Conservation (phyloP, 2,329 filamentous ascomycete genomes). For the Claviceps fusiformis region DNA sequence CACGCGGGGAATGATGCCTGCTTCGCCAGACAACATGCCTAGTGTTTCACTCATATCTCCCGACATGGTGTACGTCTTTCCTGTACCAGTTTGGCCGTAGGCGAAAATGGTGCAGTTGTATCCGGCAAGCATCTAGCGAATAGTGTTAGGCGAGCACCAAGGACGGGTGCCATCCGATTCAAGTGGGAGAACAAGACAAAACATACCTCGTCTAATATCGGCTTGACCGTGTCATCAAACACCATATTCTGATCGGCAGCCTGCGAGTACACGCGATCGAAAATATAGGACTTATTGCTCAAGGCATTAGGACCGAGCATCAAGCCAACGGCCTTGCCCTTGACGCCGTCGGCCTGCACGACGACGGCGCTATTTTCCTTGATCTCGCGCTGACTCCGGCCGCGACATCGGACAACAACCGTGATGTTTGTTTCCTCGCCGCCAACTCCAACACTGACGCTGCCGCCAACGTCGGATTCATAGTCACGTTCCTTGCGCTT, state of each 20-base stretch:
- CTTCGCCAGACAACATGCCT: slow-evolving; percentile 76
- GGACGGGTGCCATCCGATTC: background rate
- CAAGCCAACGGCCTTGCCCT: slow-evolving; percentile 69
- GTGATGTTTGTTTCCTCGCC: slow-evolving; percentile 91
- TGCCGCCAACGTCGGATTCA: slow-evolving; percentile 39
- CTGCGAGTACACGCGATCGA: slow-evolving; percentile 92
- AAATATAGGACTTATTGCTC: slow-evolving; percentile 92
- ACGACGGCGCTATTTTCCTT: slow-evolving; percentile 92
- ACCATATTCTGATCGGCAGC: slow-evolving; percentile 89
- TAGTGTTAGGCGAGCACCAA: background rate
- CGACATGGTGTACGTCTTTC: slow-evolving; percentile 99
- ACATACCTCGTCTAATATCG: slow-evolving; percentile 78
- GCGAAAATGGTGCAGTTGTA: slow-evolving; percentile 99
- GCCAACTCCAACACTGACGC: slow-evolving; percentile 7
- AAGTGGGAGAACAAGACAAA: background rate
- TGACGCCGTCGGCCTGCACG: slow-evolving; percentile 74
- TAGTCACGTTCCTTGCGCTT: slow-evolving; percentile 86
- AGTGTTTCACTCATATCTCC: slow-evolving; percentile 85
- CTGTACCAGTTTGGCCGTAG: slow-evolving; percentile 94
- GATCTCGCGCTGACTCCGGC: slow-evolving; percentile 83
- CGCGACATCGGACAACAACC: slow-evolving; percentile 88
- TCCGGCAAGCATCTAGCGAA: slow-evolving; percentile 65
- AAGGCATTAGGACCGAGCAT: slow-evolving; percentile 87
- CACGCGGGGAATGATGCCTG: slow-evolving; percentile 89
- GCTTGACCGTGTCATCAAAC: slow-evolving; percentile 88